These are phyloP conservation scores for Chiua virens DNA, from an alignment of 768 basidiomycete species.

Conservation along the genomic window DNA sequence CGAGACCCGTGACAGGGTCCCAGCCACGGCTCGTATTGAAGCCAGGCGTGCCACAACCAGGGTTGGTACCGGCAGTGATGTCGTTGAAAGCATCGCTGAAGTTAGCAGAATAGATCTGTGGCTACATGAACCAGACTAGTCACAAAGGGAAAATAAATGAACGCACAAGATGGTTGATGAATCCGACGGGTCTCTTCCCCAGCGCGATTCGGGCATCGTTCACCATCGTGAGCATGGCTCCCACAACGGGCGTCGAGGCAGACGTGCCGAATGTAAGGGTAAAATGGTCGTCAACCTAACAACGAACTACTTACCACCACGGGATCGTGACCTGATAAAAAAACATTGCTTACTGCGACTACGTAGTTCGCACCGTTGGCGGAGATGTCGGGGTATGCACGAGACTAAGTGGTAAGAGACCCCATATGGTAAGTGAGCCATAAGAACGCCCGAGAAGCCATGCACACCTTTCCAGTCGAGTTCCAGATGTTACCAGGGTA, in stretches of 20 bases:
- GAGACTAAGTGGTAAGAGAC: slow-evolving; percentile 40
- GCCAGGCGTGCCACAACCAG: slow-evolving; percentile 45
- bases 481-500: slow-evolving; percentile 45
- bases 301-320: slow-evolving; percentile 8
- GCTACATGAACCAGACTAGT: slow-evolving; percentile 11
- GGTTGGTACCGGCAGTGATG: slow-evolving; percentile 43
- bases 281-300: slow-evolving; percentile 40
- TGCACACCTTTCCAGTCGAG: slow-evolving; percentile 39
- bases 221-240: slow-evolving; percentile 57
- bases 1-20: no score
- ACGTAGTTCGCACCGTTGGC: slow-evolving; percentile 49
- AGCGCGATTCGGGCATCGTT: slow-evolving; percentile 57
- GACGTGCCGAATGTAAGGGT: slow-evolving; percentile 51
- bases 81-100: slow-evolving; percentile 50
- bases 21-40: slow-evolving; percentile 30
- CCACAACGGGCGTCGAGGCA: slow-evolving; percentile 63
- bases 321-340: slow-evolving; percentile 4
- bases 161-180: slow-evolving; percentile 52
- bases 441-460: background rate
- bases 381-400: slow-evolving; percentile 61
- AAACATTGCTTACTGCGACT: slow-evolving; percentile 12
- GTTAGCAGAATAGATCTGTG: slow-evolving; percentile 38
- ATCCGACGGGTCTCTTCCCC: slow-evolving; percentile 52
- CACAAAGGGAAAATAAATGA: background rate
- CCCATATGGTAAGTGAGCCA: slow-evolving; percentile 13